Evolutionary conservation across 306 rosid species (phyloP), one percentile per base, ranked within the genome.

Genomic region (Myrica gale): DNA sequence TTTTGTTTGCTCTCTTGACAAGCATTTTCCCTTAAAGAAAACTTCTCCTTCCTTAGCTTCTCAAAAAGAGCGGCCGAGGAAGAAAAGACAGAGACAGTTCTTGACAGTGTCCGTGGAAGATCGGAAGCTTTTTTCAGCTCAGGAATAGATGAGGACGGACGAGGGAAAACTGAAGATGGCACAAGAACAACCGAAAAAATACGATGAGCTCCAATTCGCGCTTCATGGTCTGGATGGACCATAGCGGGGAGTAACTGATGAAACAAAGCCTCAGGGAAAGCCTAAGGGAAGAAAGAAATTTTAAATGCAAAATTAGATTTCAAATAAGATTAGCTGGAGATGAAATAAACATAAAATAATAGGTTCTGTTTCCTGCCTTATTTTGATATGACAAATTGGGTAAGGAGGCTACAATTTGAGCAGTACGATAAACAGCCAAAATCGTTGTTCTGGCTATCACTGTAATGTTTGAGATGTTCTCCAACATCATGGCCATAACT

Each of bases 211-310:
- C 89, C 90, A 44, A 81, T 89, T 79, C 93, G 91, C 53, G 90
- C 89, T 87, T 92, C 99, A 74, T 90, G 93, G 84, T 96, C 99
- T 58, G 91, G 92, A 79, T 96, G 98, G 85, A 88, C 90, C 98
- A 96, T 96, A 75, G 91, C 93, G 52, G 72, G 87, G 77, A 90
- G 91, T 76, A 96, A 81, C 71, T 96, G 99, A 84, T 96, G 96
- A 86, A 92, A 89, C 88, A 96, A 82, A 68, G 97, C 90, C 86
- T 96, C 99, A 43, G 99, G 99, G 83, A 96, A 92, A 67, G 88
- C 96, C 98, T 92, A 76, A 60, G 53, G 61, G 74, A 87, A 74
- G 65, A 78, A 44, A 78, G 72, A 56, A 16, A 55, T 75, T 81
- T 77, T 68, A 75, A 79, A 37, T 21, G 20, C 69, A 79, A 82